phyloP scores from a whole-genome alignment of 2,329 filamentous ascomycete genomes.

The Pestalotiopsis sp. region DNA sequence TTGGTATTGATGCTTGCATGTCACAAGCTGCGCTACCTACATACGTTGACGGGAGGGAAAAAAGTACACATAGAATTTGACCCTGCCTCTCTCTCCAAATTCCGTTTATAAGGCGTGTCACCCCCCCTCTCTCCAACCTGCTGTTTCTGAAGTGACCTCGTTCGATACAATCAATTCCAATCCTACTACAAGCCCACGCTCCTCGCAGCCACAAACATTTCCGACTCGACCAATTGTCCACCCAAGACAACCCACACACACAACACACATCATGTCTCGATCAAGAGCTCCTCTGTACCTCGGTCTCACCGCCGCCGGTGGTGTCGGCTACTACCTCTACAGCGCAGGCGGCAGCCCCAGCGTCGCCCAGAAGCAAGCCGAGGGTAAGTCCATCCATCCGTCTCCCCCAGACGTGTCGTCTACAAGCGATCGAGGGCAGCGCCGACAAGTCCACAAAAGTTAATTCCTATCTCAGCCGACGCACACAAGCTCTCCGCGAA shows the following conservation, averaged over 20 bases:
- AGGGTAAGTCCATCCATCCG: constrained; percentile 61
- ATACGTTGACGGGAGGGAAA: not conserved
- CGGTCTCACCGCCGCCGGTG: constrained; percentile 66
- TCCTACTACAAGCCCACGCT: not conserved
- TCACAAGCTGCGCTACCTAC: not conserved
- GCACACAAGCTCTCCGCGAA: constrained; percentile 69
- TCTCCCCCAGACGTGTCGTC: not conserved
- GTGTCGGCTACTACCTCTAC: constrained; percentile 90
- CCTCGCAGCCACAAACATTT: not conserved
- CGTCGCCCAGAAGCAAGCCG: constrained; percentile 82
- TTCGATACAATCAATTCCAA: not conserved
- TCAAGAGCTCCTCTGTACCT: constrained; percentile 52
- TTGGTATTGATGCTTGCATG: not conserved
- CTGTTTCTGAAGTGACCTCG: not conserved
- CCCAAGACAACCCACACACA: constrained; percentile 5
- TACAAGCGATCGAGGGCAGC: not conserved
- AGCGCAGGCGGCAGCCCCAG: constrained; percentile 78
- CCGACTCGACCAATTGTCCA: constrained; percentile 3
- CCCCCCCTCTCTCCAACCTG: not conserved
- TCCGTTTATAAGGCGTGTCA: not conserved
- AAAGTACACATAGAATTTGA: not conserved
- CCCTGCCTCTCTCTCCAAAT: not conserved
- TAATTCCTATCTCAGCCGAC: constrained; percentile 63
- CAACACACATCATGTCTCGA: constrained; percentile 44
- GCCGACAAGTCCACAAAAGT: not conserved